Percentiles rank a stretch among this genome's conserved stretches.
Conservation (phyloP, 1,284 basidiomycete species). For the Phaffia rhodozyma region DNA sequence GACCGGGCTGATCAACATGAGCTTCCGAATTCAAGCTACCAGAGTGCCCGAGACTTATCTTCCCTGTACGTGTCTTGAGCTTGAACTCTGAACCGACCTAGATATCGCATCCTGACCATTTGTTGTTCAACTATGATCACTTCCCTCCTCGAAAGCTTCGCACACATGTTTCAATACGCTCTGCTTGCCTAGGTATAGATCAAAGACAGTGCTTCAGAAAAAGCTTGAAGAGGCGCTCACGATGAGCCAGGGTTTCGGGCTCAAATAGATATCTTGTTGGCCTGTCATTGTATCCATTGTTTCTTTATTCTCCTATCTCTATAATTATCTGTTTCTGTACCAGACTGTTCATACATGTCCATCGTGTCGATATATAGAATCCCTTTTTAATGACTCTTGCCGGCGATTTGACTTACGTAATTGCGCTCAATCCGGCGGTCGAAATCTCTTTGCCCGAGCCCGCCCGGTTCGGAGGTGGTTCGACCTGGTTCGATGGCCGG, state of each 20-base stretch:
- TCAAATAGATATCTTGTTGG: conserved; percentile 4
- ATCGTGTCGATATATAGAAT: too few relatives aligned
- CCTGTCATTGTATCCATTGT: too few relatives aligned
- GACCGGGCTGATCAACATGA: conserved; percentile 19
- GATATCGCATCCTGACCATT: neutral
- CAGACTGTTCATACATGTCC: too few relatives aligned
- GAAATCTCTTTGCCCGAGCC: too few relatives aligned
- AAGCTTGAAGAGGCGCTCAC: conserved; percentile 11
- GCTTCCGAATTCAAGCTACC: conserved; percentile 8
- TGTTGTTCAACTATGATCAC: neutral
- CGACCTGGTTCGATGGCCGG: too few relatives aligned
- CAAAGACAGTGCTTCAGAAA: neutral
- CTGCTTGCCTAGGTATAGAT: conserved; percentile 6
- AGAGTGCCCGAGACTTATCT: neutral
- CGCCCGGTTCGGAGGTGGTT: too few relatives aligned
- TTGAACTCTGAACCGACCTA: neutral
- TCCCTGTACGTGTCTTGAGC: conserved; percentile 7
- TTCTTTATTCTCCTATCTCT: too few relatives aligned
- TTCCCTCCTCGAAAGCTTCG: neutral
- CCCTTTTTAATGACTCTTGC: too few relatives aligned
- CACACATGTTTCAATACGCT: conserved; percentile 18
- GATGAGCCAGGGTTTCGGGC: conserved; percentile 13
- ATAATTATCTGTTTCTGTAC: too few relatives aligned
- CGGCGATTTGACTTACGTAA: too few relatives aligned
- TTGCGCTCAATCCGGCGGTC: too few relatives aligned